Evolutionary conservation across 2,329 filamentous ascomycete species (phyloP).

Genomic region (Fusarium nematophilum): DNA sequence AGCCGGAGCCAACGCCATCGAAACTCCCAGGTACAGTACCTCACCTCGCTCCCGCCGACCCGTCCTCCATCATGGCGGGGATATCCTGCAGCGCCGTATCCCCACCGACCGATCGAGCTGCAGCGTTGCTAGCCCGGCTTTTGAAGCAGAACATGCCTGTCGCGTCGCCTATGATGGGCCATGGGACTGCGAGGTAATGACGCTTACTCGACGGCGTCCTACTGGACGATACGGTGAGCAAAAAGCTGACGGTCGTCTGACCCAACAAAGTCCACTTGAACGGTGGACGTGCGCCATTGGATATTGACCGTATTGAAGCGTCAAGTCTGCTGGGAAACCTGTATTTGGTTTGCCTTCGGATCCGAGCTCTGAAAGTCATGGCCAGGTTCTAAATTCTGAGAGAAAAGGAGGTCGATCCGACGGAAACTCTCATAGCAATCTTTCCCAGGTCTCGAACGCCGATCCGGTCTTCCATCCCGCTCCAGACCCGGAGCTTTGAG

Average conservation of each 20-base stretch:
- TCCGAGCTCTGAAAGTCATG: no score
- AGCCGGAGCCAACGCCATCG: no score
- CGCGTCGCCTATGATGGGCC: no score
- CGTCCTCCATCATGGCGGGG: conserved; percentile 36
- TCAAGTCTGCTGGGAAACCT: conserved; percentile 1
- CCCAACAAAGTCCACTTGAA: no score
- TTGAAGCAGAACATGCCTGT: conserved; percentile 15
- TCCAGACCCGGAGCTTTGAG: conserved; percentile 12
- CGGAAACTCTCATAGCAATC: no score
- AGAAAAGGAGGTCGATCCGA: no score
- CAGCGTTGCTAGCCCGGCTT: conserved; percentile 26
- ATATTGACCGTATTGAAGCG: conserved; percentile 15
- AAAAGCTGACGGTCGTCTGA: conserved; percentile 29
- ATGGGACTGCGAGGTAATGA: conserved; percentile 42
- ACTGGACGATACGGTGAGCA: conserved; percentile 38
- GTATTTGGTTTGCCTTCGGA: not conserved
- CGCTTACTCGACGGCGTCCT: conserved; percentile 44
- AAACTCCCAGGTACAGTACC: no score
- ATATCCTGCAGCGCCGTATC: conserved; percentile 35
- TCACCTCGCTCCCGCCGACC: conserved; percentile 16
- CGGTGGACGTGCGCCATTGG: no score
- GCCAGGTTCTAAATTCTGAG: no score
- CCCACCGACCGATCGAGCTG: conserved; percentile 41
- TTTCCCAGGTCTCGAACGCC: not conserved
- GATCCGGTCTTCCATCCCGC: no score